Conservation (phyloP, 305 asterid species). For the Stenogyne calaminthoides region DNA sequence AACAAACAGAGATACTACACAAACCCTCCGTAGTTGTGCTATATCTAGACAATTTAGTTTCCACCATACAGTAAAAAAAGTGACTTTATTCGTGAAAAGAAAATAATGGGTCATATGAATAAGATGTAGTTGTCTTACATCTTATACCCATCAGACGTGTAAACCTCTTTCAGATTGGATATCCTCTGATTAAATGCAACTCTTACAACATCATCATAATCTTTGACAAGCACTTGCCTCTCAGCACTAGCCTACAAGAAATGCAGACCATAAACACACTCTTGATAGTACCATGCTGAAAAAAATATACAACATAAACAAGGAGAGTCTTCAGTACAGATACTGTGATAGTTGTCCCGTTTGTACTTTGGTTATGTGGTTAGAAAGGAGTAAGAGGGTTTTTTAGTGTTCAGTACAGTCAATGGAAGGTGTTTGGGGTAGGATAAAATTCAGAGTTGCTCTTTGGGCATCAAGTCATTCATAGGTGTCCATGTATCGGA, state of each 20-base stretch:
- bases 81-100: not conserved
- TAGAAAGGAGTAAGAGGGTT: too few relatives aligned
- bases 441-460: too few relatives aligned
- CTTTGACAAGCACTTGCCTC: constrained; percentile 93
- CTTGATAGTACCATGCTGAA: constrained; percentile 17
- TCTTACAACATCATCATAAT: constrained; percentile 67
- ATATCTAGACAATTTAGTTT: not conserved
- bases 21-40: constrained; percentile 4
- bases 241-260: constrained; percentile 71
- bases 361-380: too few relatives aligned
- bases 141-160: constrained; percentile 81
- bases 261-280: constrained; percentile 20
- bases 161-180: constrained; percentile 80
- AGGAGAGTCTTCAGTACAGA: constrained; percentile 3
- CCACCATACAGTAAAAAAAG: constrained; percentile 1
- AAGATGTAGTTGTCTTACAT: constrained; percentile 53
- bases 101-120: not conserved
- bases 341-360: not conserved
- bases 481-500: too few relatives aligned
- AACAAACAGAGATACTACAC: constrained; percentile 8
- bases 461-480: too few relatives aligned
- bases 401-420: too few relatives aligned
- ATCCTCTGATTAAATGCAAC: constrained; percentile 79
- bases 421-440: too few relatives aligned
- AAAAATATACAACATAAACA: constrained; percentile 23